A percentile compares a stretch with the other conserved stretches of the same genome.
phyloP scores from a whole-genome alignment of 192 early-diverging fungal species.

The Nowakowskiella sp. region DNA sequence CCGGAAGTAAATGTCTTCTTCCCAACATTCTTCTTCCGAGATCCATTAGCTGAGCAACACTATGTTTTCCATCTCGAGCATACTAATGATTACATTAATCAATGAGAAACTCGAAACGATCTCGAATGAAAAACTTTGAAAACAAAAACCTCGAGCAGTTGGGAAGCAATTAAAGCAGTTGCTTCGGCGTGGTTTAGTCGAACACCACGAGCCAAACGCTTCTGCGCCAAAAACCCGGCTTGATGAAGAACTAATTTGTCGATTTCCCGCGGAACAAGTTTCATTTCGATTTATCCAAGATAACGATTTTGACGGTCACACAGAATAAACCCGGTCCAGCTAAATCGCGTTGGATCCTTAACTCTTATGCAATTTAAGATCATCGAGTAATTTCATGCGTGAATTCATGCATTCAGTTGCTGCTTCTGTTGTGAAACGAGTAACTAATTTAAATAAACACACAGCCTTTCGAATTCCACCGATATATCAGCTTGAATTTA shows the following conservation, averaged over 20 bases:
- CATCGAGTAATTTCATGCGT: too few relatives aligned
- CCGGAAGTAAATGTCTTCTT: constrained; percentile 67
- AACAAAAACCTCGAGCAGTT: constrained; percentile 68
- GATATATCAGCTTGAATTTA: too few relatives aligned
- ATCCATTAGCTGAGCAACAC: constrained; percentile 77
- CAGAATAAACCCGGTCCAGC: too few relatives aligned
- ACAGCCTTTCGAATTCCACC: too few relatives aligned
- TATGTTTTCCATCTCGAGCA: constrained; percentile 81
- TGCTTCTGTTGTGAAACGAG: too few relatives aligned
- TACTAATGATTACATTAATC: constrained; percentile 25
- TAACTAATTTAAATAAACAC: too few relatives aligned
- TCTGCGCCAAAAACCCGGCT: constrained; percentile 83
- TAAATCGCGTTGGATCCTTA: too few relatives aligned
- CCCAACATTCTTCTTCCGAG: constrained; percentile 84
- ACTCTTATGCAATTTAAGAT: too few relatives aligned
- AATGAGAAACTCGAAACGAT: constrained; percentile 4
- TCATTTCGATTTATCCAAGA: constrained; percentile 35
- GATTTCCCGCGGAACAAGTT: constrained; percentile 78
- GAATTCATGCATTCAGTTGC: too few relatives aligned
- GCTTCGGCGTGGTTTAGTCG: constrained; percentile 81
- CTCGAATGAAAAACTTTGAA: too few relatives aligned
- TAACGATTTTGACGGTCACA: too few relatives aligned
- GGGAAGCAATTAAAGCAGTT: constrained; percentile 79
- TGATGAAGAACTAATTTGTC: constrained; percentile 90
- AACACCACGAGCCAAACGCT: constrained; percentile 79